Conservation (phyloP, 1,284 basidiomycete genomes). For the Ustilago crameri region DNA sequence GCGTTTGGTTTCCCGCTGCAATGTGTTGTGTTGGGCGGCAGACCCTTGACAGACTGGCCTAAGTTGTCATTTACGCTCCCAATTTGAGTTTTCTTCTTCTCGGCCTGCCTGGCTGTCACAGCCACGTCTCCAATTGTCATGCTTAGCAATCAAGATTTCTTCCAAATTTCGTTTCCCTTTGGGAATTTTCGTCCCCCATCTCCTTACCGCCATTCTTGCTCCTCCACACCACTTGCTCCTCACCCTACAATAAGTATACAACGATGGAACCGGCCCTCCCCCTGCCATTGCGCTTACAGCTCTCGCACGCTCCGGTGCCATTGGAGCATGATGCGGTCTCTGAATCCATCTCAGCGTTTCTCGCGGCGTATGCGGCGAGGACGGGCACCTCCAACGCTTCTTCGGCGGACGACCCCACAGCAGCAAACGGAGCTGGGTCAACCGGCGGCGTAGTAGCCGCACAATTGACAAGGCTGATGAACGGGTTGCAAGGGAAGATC, state of each 20-base stretch:
- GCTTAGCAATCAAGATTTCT: constrained; percentile 24
- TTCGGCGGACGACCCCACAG: constrained; percentile 4
- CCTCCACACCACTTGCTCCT: not conserved
- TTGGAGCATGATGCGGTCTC: constrained; percentile 14
- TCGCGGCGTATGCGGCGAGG: constrained; percentile 29
- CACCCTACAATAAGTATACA: not conserved
- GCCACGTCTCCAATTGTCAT: constrained; percentile 4
- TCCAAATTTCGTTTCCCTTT: not conserved
- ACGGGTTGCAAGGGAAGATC: constrained; percentile 33
- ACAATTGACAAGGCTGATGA: constrained; percentile 34
- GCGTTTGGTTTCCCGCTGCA: not conserved
- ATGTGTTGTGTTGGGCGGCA: not conserved
- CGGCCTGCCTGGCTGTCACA: not conserved
- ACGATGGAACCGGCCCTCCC: constrained; percentile 43
- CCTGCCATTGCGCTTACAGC: constrained; percentile 27
- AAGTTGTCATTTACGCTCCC: not conserved
- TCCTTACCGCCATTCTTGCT: not conserved
- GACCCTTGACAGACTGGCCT: not conserved
- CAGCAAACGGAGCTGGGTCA: not conserved
- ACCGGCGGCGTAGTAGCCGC: constrained; percentile 40
- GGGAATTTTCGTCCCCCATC: not conserved
- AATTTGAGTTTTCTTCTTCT: not conserved
- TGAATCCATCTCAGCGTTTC: constrained; percentile 22
- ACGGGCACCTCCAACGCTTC: constrained; percentile 28
- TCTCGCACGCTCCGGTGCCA: constrained; percentile 2